Evolutionary conservation across 805 yeast species (phyloP).

Genomic region (Sungouiozyma intestinalis): DNA sequence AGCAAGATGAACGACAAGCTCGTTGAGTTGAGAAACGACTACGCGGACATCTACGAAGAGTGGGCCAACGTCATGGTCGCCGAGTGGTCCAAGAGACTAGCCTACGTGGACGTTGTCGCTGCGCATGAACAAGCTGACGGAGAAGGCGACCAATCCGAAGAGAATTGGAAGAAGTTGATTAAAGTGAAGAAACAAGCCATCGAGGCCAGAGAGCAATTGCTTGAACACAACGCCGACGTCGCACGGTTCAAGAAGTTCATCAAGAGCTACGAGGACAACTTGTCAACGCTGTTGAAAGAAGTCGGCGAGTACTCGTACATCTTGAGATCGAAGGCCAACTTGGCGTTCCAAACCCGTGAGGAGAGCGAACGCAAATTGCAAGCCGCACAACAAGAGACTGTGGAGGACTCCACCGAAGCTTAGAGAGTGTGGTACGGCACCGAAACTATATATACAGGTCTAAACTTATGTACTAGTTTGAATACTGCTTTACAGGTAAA

Average conservation of each 20-base stretch:
- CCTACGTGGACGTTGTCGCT: conserved; percentile 29
- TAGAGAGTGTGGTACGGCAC: too few relatives aligned
- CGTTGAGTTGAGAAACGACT: conserved; percentile 32
- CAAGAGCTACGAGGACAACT: conserved; percentile 29
- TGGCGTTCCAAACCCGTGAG: conserved; percentile 48
- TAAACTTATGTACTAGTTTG: too few relatives aligned
- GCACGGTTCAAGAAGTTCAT: conserved; percentile 20
- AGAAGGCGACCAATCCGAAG: conserved; percentile 31
- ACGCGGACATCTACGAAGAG: conserved; percentile 61
- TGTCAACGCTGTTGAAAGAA: conserved; percentile 44
- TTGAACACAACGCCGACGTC: conserved; percentile 13
- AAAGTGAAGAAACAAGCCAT: conserved; percentile 45
- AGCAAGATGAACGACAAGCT: conserved; percentile 29
- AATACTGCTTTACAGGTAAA: too few relatives aligned
- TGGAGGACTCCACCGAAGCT: too few relatives aligned
- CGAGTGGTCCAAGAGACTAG: conserved; percentile 54
- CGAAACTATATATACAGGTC: too few relatives aligned
- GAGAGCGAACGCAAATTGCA: conserved; percentile 23
- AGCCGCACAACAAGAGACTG: background rate
- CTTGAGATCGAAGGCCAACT: conserved; percentile 46
- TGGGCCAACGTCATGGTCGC: conserved; percentile 58
- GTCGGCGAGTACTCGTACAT: conserved; percentile 50
- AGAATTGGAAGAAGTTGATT: conserved; percentile 53
- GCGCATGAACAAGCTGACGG: conserved; percentile 19
- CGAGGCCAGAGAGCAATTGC: conserved; percentile 43